Evolutionary conservation across 1,139 yeast genomes (phyloP).

Genomic region (Yamadazyma aaseri): DNA sequence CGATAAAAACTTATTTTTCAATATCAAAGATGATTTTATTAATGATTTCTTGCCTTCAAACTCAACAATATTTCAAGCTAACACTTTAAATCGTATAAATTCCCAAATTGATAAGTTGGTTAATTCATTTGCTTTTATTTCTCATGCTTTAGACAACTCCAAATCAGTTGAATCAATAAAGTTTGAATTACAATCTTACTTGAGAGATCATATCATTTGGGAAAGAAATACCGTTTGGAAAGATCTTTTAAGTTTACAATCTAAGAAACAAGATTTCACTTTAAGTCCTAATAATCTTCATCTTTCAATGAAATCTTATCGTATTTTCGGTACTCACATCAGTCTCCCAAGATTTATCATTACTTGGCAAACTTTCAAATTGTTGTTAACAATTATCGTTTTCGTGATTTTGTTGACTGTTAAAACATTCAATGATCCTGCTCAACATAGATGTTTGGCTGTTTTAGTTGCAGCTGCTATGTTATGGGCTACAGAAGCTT

Average conservation of each 20-base stretch:
- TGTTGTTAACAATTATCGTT: conserved; percentile 41
- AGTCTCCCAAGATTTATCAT: conserved; percentile 29
- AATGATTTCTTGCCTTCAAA: conserved; percentile 42
- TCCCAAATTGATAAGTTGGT: conserved; percentile 47
- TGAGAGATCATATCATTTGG: conserved; percentile 93
- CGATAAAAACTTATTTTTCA: conserved; percentile 73
- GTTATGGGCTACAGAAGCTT: conserved; percentile 82
- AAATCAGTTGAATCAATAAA: conserved; percentile 51
- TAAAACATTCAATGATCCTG: conserved; percentile 66
- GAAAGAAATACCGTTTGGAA: conserved; percentile 97
- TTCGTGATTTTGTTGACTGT: conserved; percentile 50
- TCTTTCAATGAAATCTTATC: conserved; percentile 11
- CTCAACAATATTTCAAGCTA: conserved; percentile 44
- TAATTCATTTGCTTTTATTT: conserved; percentile 44
- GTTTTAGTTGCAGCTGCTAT: conserved; percentile 74
- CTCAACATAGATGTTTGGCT: conserved; percentile 76
- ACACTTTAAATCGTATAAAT: conserved; percentile 45
- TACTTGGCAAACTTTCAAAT: conserved; percentile 41
- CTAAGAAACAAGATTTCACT: conserved; percentile 40
- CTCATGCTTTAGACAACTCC: conserved; percentile 30
- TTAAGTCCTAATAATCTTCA: conserved; percentile 23
- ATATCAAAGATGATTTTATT: conserved; percentile 54
- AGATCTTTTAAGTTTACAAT: conserved; percentile 86
- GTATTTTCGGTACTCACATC: conserved; percentile 20
- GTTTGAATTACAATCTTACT: conserved; percentile 67